Base-by-base conservation (phyloP, 495 filamentous ascomycete species). In the Aspergillus cristatus region DNA sequence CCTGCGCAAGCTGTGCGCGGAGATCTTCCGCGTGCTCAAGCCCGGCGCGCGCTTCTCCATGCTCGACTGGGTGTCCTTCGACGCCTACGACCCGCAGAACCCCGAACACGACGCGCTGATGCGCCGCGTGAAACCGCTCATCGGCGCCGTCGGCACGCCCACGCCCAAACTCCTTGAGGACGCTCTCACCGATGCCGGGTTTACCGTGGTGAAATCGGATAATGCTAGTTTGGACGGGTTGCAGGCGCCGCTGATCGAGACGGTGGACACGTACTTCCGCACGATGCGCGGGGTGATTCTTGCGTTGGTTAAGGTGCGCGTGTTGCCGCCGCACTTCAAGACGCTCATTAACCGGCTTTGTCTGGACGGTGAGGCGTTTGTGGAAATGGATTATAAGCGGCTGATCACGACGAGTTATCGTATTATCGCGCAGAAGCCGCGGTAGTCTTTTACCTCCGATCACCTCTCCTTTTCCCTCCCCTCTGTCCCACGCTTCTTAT, bases 311-410 rank as follows among this genome's bases (percentile, higher is more conserved):
- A 70, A 68, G 40, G 14, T 76, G 17, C 65, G 58, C 24, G 53
- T 70, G 7, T 50, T 79, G 35, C 75, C 75, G 2, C 59, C 55
- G 32, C 75, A 79, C 45, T 78, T 79, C 63, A 73, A 71, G 63
- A 70, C 73, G n/a, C 48, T 79, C 32, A 75, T 79, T 46, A 71
- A 79, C 43, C 68, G 75, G n/a, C 50, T 79, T 24, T 76, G 74
- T 42, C 51, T 78, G 20, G 74, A 78, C 41, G 71, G 75, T 0
- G 61, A 76, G 46, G 74, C 75, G 0, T 79, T 79, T 38, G 68
- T 79, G 39, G 67, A 78, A 63, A 78, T 78, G 70, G 75, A 79
- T 37, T 68, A 55, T 22, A 71, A 75, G 67, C 69, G 74, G 11
- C 55, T 79, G 13, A 70, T 73, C 15, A 72, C 74, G 6, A 79